phyloP scores from a whole-genome alignment of 441 rosid species.

The Syzygium syzygioides region DNA sequence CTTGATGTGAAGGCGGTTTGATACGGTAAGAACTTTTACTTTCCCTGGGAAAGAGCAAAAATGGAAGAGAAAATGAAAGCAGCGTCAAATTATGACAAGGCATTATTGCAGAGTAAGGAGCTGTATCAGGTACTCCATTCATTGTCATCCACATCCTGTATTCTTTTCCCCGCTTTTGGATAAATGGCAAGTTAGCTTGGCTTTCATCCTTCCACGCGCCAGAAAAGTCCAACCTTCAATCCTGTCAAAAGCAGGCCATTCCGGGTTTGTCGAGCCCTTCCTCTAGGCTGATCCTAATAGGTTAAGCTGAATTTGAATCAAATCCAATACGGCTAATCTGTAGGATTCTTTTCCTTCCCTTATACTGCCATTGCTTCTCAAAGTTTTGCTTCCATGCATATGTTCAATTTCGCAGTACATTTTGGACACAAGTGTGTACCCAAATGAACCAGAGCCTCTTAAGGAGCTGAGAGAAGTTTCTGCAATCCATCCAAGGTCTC shows the following conservation, averaged over 20 bases:
- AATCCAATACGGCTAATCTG: background rate
- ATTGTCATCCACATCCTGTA: accelerated
- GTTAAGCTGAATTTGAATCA: no score
- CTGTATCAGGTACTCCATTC: constrained; percentile 12
- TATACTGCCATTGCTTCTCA: background rate
- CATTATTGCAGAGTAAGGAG: constrained; percentile 11
- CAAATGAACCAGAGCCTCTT: background rate
- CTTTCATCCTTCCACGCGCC: background rate
- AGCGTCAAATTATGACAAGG: constrained; percentile 6
- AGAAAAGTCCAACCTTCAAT: background rate
- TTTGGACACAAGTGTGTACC: background rate
- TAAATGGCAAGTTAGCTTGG: background rate
- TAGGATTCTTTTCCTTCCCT: background rate
- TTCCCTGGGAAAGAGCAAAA: background rate
- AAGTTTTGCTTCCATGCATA: background rate
- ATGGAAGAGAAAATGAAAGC: background rate
- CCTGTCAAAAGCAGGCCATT: background rate
- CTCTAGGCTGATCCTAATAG: no score
- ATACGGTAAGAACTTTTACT: background rate
- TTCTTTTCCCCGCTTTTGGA: background rate
- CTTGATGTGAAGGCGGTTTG: background rate
- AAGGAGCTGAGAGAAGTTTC: background rate
- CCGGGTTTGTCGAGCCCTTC: no score
- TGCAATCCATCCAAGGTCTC: background rate
- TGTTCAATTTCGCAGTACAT: background rate